Base-by-base conservation (phyloP, 2,329 filamentous ascomycete species). In the Aspergillus uvarum region DNA sequence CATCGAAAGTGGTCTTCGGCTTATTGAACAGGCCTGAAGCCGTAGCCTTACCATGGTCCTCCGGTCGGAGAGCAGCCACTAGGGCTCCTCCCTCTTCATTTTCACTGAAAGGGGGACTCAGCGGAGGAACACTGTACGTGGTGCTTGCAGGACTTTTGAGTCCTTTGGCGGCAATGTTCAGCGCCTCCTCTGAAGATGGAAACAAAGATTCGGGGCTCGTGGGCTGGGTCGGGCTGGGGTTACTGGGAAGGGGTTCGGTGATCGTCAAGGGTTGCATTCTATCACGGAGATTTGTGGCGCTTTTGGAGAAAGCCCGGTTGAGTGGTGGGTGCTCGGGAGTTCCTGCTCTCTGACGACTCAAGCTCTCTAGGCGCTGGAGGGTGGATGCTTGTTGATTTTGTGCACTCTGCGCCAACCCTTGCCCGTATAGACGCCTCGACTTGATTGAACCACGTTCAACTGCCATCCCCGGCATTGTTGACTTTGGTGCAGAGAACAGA, bases 31-130 rank as follows among this genome's bases (percentile, higher is more conserved):
- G 79, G 31, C 87, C 86, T 75, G 87, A 80, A 0, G 91, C 89
- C 0, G 91, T 96, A 5, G 91, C 90, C 72, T 95, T 96, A 54
- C 90, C 91, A 51, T 86, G 81, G 67, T 96, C 93, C 63, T 87
- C 87, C 0, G 90, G 88, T 61, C 91, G 86, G 12, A 95, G 83
- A 8, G 88, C 83, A 47, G 82, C 81, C 14, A 78, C 76, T 14
- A 96, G 81, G 1, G 83, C 74, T 1, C 83, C 77, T 16, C 82
- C 79, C n/a, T 94, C 90, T 29, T 89, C 89, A 1, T 82, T 81
- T 64, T 95, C 90, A 70, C 88, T 92, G 24, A 87, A 83, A 0
- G 90, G 86, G 1, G 88, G 88, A 69, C 88, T 91, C 53, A 90
- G 71, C 2, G 87, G 86, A 51, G 88, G 84, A 2, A 80, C 81